Conservation (phyloP, 805 yeast species). For the Kuraishia ogatae region DNA sequence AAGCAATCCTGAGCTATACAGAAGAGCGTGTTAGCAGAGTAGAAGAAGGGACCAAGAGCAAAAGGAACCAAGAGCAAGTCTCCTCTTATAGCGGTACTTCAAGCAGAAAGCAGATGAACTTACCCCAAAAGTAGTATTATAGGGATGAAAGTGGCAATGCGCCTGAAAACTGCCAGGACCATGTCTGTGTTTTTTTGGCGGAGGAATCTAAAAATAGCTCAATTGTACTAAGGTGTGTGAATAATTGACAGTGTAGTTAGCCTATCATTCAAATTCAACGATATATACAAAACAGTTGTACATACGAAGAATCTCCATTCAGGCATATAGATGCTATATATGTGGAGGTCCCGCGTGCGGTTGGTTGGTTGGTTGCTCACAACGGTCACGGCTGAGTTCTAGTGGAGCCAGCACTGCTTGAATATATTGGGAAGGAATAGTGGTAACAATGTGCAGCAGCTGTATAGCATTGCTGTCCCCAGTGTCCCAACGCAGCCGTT, state of each 20-base stretch:
- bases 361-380: background rate
- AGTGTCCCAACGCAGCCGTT: background rate
- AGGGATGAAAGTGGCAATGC: background rate
- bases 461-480: background rate
- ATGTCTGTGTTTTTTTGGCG: background rate
- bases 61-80: no score
- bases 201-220: background rate
- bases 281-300: no score
- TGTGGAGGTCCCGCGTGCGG: no score
- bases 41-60: no score
- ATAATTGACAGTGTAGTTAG: background rate
- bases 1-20: conserved; percentile 34
- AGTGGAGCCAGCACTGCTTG: background rate
- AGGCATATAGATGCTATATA: background rate
- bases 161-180: background rate
- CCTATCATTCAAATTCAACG: no score
- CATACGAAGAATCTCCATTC: background rate
- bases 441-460: background rate
- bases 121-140: background rate
- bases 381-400: background rate
- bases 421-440: background rate
- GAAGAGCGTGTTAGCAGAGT: background rate
- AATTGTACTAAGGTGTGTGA: background rate
- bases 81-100: background rate
- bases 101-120: background rate